Conservation (phyloP, 495 filamentous ascomycete species). For the Tuber brumale region DNA sequence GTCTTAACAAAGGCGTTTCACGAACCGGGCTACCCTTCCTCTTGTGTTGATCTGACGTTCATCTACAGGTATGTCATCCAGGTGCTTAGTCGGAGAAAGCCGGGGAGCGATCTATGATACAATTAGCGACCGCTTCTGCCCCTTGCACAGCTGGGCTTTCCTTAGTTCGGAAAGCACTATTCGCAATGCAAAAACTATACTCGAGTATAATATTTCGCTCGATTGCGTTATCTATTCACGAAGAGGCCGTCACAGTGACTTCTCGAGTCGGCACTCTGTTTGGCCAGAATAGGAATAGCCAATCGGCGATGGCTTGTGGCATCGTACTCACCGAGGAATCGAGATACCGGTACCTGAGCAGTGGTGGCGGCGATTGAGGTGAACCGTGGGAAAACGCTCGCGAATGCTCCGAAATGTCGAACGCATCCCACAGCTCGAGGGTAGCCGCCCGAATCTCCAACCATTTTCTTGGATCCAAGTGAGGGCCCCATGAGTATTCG, state of each 20-base stretch:
- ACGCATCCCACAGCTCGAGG: background rate
- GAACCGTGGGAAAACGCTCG: background rate
- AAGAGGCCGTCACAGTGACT: background rate
- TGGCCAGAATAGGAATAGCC: background rate
- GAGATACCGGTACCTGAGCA: too few species aligned
- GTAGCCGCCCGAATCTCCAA: background rate
- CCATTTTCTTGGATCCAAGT: background rate
- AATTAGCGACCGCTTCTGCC: background rate
- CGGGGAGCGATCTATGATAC: background rate
- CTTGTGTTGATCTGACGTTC: background rate
- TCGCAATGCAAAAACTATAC: background rate
- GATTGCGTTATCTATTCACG: background rate
- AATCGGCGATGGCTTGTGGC: background rate
- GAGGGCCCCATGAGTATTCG: background rate
- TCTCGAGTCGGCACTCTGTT: background rate
- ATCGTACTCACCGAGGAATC: background rate
- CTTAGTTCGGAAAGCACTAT: background rate
- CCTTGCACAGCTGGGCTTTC: background rate
- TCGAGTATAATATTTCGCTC: background rate
- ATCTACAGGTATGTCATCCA: background rate
- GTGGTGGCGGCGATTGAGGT: background rate
- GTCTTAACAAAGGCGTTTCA: background rate
- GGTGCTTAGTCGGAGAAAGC: background rate
- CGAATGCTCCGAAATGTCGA: background rate
- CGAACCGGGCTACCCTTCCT: background rate